Percentiles rank a stretch among this genome's conserved stretches.
Conservation (phyloP, 352 stramenopile genomes). For the Phytophthora pistaciae region DNA sequence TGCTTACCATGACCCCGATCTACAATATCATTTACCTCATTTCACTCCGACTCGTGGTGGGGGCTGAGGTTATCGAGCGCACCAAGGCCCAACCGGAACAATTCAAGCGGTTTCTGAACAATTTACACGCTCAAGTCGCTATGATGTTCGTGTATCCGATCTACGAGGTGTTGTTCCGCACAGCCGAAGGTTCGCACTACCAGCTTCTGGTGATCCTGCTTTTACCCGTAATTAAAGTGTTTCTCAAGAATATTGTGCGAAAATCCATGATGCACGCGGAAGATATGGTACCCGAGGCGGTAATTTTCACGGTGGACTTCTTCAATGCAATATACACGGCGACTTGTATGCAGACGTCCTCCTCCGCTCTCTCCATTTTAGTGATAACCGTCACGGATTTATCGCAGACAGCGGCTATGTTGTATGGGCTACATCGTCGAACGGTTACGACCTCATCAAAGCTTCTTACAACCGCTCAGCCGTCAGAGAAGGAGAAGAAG, state of each 20-base stretch:
- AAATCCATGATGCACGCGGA: slow-evolving; percentile 19
- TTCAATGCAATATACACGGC: slow-evolving; percentile 39
- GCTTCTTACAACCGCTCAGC: background rate
- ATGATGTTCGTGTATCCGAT: slow-evolving; percentile 18
- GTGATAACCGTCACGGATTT: slow-evolving; percentile 23
- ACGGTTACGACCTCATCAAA: background rate
- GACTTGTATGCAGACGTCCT: slow-evolving; percentile 33
- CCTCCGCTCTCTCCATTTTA: slow-evolving; percentile 10
- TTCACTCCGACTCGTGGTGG: slow-evolving; percentile 1
- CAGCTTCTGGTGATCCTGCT: slow-evolving; percentile 28
- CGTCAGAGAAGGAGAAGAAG: background rate
- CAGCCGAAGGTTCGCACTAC: background rate
- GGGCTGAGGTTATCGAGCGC: background rate
- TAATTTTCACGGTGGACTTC: slow-evolving; percentile 38
- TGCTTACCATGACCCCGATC: slow-evolving; percentile 12
- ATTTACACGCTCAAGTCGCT: slow-evolving; percentile 2
- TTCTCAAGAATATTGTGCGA: slow-evolving; percentile 34
- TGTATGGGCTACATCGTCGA: slow-evolving; percentile 16
- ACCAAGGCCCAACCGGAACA: slow-evolving; percentile 2
- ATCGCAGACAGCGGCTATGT: slow-evolving; percentile 13
- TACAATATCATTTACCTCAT: slow-evolving; percentile 13
- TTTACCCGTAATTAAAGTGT: slow-evolving; percentile 40
- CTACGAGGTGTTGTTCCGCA: slow-evolving; percentile 11
- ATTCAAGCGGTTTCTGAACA: slow-evolving; percentile 6
- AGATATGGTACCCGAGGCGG: slow-evolving; percentile 28